Percentiles rank a stretch among this genome's conserved stretches.
Conservation (phyloP, 1,284 basidiomycete species). For the Ustilago shanxiensis region DNA sequence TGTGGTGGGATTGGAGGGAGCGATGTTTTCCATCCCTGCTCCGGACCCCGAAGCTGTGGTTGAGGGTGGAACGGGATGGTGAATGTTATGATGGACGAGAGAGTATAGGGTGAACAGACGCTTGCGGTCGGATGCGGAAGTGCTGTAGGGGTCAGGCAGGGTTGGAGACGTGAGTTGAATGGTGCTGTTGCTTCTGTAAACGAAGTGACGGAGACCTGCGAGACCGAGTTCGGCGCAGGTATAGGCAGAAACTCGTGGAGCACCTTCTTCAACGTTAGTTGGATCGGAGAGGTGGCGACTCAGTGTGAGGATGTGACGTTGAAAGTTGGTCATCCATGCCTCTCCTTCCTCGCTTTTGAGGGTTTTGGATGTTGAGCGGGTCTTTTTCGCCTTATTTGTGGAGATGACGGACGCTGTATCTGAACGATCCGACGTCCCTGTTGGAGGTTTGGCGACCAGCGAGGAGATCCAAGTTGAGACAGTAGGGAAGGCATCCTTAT, state of each 20-base stretch:
- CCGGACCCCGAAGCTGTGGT: not conserved
- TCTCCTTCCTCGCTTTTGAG: conserved; percentile 1
- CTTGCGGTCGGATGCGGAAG: conserved; percentile 76
- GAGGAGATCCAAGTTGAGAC: conserved; percentile 73
- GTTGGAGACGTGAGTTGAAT: conserved; percentile 87
- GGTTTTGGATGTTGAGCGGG: conserved; percentile 10
- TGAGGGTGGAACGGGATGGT: conserved; percentile 44
- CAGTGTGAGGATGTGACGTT: conserved; percentile 28
- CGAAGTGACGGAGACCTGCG: conserved; percentile 89
- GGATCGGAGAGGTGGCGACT: conserved; percentile 38
- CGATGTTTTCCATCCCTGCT: conserved; percentile 3
- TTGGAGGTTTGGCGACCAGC: conserved; percentile 71
- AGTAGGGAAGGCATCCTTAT: conserved; percentile 68
- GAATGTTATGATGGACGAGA: conserved; percentile 37
- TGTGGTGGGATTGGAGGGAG: conserved; percentile 7
- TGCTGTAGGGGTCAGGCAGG: conserved; percentile 85
- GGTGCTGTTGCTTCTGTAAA: conserved; percentile 88
- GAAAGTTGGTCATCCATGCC: conserved; percentile 33
- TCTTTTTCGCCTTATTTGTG: conserved; percentile 4
- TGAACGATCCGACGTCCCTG: not conserved
- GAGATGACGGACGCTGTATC: conserved; percentile 11
- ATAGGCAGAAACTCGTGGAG: conserved; percentile 32
- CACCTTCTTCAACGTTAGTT: conserved; percentile 32
- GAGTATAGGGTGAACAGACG: conserved; percentile 65
- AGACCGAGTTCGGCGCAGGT: conserved; percentile 77